A percentile compares a stretch with the other conserved stretches of the same genome.
These are phyloP conservation scores for Heracleum sosnowskyi DNA, from an alignment of 129 eudicot species.

Conservation along the genomic window DNA sequence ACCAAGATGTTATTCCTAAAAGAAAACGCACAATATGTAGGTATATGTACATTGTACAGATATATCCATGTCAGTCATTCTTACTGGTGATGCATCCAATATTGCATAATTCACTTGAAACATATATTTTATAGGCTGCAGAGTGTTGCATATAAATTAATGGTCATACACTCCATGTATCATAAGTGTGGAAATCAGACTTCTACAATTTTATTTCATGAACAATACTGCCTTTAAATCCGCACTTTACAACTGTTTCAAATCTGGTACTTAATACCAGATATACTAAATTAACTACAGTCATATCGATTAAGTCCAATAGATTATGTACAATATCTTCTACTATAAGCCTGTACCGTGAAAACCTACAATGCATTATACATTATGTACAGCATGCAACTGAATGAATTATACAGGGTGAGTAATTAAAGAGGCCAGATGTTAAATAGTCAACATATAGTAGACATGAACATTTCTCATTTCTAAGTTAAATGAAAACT, in stretches of 20 bases:
- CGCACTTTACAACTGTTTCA: too few species aligned
- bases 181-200: too few species aligned
- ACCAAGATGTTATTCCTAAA: neutral
- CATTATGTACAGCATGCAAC: neutral
- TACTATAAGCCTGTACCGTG: neutral
- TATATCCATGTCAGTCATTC: neutral
- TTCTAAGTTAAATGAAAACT: neutral
- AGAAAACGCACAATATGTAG: neutral
- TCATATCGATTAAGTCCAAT: too few species aligned
- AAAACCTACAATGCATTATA: neutral
- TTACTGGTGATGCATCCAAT: neutral
- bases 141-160: neutral
- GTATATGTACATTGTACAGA: neutral
- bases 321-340: too few species aligned
- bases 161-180: neutral
- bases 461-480: neutral
- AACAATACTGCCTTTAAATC: too few species aligned
- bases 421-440: neutral
- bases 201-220: too few species aligned
- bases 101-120: neutral
- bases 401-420: neutral
- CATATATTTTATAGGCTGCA: neutral
- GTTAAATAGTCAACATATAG: neutral
- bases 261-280: too few species aligned
- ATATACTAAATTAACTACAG: too few species aligned